phyloP scores from a whole-genome alignment of 2,329 filamentous ascomycete genomes.

The Claviceps humidiphila region DNA sequence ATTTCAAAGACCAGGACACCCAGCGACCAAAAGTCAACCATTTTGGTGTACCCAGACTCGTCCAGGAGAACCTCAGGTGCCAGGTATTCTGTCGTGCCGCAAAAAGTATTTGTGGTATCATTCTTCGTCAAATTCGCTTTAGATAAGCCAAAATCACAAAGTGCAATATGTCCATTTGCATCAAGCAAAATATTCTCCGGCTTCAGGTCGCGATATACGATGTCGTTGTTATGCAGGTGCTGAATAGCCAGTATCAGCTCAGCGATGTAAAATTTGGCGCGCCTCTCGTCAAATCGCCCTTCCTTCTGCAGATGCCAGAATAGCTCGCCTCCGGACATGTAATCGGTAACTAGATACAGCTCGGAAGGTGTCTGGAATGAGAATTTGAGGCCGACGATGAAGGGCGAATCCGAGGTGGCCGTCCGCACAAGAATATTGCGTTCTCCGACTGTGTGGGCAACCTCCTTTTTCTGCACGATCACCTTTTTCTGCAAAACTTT shows the following conservation, averaged over 20 bases:
- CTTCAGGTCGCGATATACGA: conserved; percentile 94
- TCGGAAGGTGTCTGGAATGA: conserved; percentile 97
- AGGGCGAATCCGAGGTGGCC: conserved; percentile 87
- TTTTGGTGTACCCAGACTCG: conserved; percentile 96
- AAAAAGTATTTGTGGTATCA: conserved; percentile 97
- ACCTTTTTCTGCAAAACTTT: conserved; percentile 99
- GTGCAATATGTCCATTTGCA: conserved; percentile 91
- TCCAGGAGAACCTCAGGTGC: conserved; percentile 91
- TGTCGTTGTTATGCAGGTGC: conserved; percentile 91
- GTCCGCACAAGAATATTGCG: conserved; percentile 95
- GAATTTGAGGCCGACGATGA: conserved; percentile 96
- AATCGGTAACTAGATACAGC: conserved; percentile 95
- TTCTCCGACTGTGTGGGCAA: conserved; percentile 92
- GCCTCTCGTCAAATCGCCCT: conserved; percentile 83
- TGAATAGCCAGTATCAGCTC: conserved; percentile 91
- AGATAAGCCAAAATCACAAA: conserved; percentile 94
- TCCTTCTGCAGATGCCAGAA: conserved; percentile 99
- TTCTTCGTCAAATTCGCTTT: conserved; percentile 97
- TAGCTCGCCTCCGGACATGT: conserved; percentile 96
- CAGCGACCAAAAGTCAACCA: conserved; percentile 99
- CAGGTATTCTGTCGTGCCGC: conserved; percentile 93
- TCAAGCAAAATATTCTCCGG: conserved; percentile 96
- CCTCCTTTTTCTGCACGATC: conserved; percentile 98
- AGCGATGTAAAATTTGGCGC: conserved; percentile 97
- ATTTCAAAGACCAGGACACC: conserved; percentile 98